Evolutionary conservation across 805 yeast genomes (phyloP).

Genomic region (Dipodascus albidus): DNA sequence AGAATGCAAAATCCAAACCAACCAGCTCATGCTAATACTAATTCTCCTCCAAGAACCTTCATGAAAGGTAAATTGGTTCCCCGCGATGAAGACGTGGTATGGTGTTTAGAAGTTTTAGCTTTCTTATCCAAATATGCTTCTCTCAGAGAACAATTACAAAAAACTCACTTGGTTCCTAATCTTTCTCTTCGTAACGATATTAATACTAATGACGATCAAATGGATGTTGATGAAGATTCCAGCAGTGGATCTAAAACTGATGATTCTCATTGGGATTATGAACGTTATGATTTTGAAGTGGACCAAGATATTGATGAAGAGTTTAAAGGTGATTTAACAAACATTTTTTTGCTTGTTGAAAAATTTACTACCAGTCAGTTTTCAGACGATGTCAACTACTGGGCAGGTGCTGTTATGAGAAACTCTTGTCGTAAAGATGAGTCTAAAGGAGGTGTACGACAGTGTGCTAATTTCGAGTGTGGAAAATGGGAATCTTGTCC

Average conservation of each 20-base stretch:
- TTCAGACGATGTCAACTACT: constrained; percentile 75
- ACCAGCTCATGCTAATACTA: not conserved
- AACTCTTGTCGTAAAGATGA: constrained; percentile 92
- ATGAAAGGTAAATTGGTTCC: constrained; percentile 71
- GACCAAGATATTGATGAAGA: constrained; percentile 33
- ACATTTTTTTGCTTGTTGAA: constrained; percentile 85
- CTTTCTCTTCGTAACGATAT: constrained; percentile 35
- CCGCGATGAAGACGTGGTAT: constrained; percentile 82
- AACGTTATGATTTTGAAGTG: constrained; percentile 24
- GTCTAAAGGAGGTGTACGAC: constrained; percentile 75
- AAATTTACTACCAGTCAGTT: constrained; percentile 65
- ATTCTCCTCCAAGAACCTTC: constrained; percentile 39
- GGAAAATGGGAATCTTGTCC: constrained; percentile 91
- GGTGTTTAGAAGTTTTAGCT: constrained; percentile 87
- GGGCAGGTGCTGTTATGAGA: constrained; percentile 98
- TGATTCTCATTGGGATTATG: constrained; percentile 14
- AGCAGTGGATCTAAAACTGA: constrained; percentile 4
- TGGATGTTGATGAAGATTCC: constrained; percentile 8
- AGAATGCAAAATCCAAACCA: not conserved
- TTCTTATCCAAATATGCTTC: constrained; percentile 86
- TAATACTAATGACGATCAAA: constrained; percentile 12
- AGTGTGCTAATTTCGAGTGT: constrained; percentile 87
- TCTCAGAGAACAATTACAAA: constrained; percentile 61
- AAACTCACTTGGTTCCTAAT: constrained; percentile 62
- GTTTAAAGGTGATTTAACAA: constrained; percentile 32